Conservation (phyloP, 148 eudicot species). For the Hydrangea macrophylla region DNA sequence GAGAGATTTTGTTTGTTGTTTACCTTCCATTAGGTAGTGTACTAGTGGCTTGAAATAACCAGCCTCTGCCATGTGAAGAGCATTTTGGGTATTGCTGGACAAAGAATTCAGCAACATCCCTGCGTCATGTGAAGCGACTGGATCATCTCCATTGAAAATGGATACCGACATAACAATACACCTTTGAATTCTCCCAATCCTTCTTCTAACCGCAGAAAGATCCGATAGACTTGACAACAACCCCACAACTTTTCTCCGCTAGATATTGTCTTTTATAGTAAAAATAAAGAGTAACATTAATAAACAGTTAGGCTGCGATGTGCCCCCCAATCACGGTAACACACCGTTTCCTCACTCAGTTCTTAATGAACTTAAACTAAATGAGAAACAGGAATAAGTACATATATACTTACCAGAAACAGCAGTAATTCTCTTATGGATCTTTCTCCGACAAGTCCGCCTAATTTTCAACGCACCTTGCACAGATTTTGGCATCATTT, state of each 20-base stretch:
- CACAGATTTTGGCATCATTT: too few relatives aligned
- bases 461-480: too few relatives aligned
- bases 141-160: constrained; percentile 66
- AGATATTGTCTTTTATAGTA: constrained; percentile 74
- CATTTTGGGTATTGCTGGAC: constrained; percentile 80
- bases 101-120: constrained; percentile 51
- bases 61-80: constrained; percentile 96
- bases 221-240: constrained; percentile 55
- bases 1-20: not conserved
- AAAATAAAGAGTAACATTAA: too few relatives aligned
- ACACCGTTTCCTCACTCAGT: too few relatives aligned
- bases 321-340: too few relatives aligned
- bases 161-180: constrained; percentile 83
- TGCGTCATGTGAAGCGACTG: constrained; percentile 60
- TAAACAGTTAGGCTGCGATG: too few relatives aligned
- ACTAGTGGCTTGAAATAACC: constrained; percentile 85
- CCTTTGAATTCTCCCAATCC: constrained; percentile 81
- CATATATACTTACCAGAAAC: too few relatives aligned
- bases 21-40: constrained; percentile 81
- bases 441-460: too few relatives aligned
- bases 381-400: not conserved
- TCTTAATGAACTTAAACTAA: too few relatives aligned
- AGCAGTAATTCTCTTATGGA: too few relatives aligned
- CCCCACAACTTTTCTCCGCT: constrained; percentile 76
- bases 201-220: constrained; percentile 47